These are phyloP conservation scores for Ascodesmis nigricans DNA, from an alignment of 495 filamentous ascomycete species.

Conservation along the genomic window DNA sequence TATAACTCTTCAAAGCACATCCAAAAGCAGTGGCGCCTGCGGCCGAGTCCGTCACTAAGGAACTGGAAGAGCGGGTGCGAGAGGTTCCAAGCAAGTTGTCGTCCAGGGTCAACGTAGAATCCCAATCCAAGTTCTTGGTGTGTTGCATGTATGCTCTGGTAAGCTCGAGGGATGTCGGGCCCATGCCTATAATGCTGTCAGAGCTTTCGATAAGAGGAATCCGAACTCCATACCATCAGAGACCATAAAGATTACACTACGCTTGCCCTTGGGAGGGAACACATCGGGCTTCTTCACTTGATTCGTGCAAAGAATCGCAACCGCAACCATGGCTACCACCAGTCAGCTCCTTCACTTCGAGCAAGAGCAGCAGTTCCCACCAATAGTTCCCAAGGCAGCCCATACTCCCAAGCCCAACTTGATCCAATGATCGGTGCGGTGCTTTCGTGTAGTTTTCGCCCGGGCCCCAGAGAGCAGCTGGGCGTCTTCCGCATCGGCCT, in stretches of 20 bases:
- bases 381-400: slow-evolving; percentile 70
- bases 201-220: neutral
- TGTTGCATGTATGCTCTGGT: slow-evolving; percentile 65
- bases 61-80: slow-evolving; percentile 59
- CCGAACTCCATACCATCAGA: slow-evolving; percentile 37
- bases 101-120: slow-evolving; percentile 58
- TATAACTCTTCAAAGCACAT: slow-evolving; percentile 81
- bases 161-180: slow-evolving; percentile 65
- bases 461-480: slow-evolving; percentile 39
- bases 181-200: slow-evolving; percentile 39
- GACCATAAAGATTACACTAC: slow-evolving; percentile 95
- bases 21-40: slow-evolving; percentile 93
- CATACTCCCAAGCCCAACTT: slow-evolving; percentile 61
- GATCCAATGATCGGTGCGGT: slow-evolving; percentile 33
- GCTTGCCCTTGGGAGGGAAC: slow-evolving; percentile 45
- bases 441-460: slow-evolving; percentile 23
- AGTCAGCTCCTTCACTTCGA: slow-evolving; percentile 9
- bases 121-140: slow-evolving; percentile 37
- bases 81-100: slow-evolving; percentile 71
- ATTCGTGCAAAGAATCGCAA: slow-evolving; percentile 8
- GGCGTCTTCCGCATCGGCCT: slow-evolving; percentile 41
- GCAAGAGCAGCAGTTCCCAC: slow-evolving; percentile 26
- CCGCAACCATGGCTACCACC: slow-evolving; percentile 16
- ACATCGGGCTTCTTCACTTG: slow-evolving; percentile 16
- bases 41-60: slow-evolving; percentile 78